Conservation (phyloP, 805 yeast genomes). For the Grigorovia jiainica region DNA sequence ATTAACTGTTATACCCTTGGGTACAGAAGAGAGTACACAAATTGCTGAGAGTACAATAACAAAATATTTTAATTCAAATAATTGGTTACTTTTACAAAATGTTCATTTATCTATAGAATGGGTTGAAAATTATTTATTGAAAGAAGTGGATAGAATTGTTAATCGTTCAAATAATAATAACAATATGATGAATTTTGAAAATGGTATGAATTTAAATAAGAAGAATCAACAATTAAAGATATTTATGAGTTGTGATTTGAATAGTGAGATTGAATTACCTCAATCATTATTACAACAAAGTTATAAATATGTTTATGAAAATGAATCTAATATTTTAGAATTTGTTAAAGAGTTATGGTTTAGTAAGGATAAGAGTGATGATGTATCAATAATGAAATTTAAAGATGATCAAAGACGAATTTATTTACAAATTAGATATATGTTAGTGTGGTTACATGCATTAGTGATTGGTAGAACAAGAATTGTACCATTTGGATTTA, state of each 20-base stretch:
- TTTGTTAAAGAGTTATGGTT: slow-evolving; percentile 13
- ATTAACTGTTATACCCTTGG: slow-evolving; percentile 53
- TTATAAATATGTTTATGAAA: slow-evolving; percentile 48
- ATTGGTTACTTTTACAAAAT: slow-evolving; percentile 75
- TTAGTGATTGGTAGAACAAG: slow-evolving; percentile 49
- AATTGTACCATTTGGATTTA: slow-evolving; percentile 56
- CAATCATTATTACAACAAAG: slow-evolving; percentile 46
- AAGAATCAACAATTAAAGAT: slow-evolving; percentile 32
- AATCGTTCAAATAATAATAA: neutral
- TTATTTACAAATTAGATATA: slow-evolving; percentile 37
- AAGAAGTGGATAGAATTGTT: slow-evolving; percentile 31
- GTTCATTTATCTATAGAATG: slow-evolving; percentile 63
- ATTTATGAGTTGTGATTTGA: slow-evolving; percentile 54
- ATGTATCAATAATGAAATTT: neutral
- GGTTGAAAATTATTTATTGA: slow-evolving; percentile 42
- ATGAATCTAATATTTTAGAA: slow-evolving; percentile 39
- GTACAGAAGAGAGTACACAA: slow-evolving; percentile 55
- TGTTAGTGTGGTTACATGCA: slow-evolving; percentile 65
- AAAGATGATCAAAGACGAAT: slow-evolving; percentile 28
- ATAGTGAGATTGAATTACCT: slow-evolving; percentile 39
- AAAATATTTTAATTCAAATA: slow-evolving; percentile 37
- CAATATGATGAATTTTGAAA: neutral
- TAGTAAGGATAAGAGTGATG: neutral
- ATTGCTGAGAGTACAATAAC: slow-evolving; percentile 47
- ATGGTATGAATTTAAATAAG: too few species aligned